Conservation (phyloP, 805 yeast genomes). For the Yamadazyma sp. region DNA sequence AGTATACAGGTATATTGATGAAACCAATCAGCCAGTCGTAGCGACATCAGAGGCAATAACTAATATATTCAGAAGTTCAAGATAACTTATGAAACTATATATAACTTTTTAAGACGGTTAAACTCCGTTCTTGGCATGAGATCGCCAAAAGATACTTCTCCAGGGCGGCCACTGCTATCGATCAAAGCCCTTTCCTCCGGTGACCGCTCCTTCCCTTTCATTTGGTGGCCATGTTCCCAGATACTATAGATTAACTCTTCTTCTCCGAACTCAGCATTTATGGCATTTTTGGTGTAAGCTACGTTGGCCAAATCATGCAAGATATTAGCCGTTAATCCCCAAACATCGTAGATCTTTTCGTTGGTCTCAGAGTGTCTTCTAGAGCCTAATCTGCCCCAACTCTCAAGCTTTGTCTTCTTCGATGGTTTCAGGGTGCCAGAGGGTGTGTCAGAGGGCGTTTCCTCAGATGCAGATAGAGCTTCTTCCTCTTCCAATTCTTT, state of each 20-base stretch:
- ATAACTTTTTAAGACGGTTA: conserved; percentile 40
- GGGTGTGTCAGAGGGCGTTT: conserved; percentile 5
- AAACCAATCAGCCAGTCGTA: no score
- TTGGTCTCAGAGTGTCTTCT: conserved; percentile 38
- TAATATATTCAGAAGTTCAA: no score
- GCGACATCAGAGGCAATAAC: no score
- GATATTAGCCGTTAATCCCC: conserved; percentile 84
- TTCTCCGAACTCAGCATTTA: conserved; percentile 45
- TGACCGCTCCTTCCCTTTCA: conserved; percentile 47
- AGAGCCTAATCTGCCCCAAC: conserved; percentile 43
- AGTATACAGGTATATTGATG: no score
- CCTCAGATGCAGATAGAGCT: conserved; percentile 12
- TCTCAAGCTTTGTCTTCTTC: conserved; percentile 20
- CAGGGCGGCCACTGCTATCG: conserved; percentile 20
- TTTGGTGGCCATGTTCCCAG: conserved; percentile 53
- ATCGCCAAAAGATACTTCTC: conserved; percentile 45
- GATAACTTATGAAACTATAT: conserved; percentile 29
- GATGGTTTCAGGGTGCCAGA: background rate
- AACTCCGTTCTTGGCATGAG: conserved; percentile 46
- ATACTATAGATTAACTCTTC: conserved; percentile 64
- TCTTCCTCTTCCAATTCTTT: conserved; percentile 39
- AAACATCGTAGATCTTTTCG: conserved; percentile 61
- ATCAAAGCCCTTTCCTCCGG: conserved; percentile 58
- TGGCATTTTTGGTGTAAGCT: conserved; percentile 30
- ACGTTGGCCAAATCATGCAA: conserved; percentile 68